These are phyloP conservation scores for Epichloe baconii DNA, from an alignment of 2,329 filamentous ascomycete genomes.

Conservation along the genomic window DNA sequence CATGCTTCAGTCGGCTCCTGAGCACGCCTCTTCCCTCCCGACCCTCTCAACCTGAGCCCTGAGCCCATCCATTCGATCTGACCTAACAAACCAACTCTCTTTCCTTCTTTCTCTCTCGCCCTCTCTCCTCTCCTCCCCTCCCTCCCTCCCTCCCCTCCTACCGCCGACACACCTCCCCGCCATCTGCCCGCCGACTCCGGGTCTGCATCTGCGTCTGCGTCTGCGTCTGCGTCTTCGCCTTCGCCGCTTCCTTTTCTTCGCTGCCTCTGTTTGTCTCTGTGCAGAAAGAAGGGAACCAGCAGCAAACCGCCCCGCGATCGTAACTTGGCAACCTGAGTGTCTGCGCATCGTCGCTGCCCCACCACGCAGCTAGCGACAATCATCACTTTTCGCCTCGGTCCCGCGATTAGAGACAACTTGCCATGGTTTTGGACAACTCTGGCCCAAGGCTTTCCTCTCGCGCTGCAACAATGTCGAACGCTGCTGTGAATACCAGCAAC, in stretches of 20 bases:
- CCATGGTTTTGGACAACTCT: slow-evolving; percentile 29
- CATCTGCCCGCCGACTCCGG: neutral
- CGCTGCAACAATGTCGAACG: slow-evolving; percentile 24
- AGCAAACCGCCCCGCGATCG: slow-evolving; percentile 10
- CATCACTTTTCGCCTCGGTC: neutral
- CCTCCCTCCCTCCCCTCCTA: neutral
- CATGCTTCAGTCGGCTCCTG: slow-evolving; percentile 16
- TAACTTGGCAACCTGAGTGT: neutral
- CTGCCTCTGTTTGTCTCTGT: neutral
- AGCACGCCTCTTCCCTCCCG: slow-evolving; percentile 12
- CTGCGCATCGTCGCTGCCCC: neutral
- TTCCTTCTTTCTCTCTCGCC: neutral
- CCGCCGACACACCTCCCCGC: neutral
- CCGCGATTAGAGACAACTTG: slow-evolving; percentile 6
- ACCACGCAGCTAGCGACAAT: slow-evolving; percentile 5
- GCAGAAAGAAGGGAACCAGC: neutral
- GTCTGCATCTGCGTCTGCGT: neutral
- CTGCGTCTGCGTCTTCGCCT: neutral
- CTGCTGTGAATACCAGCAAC: slow-evolving; percentile 13
- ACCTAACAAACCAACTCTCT: slow-evolving; percentile 4
- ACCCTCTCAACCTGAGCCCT: slow-evolving; percentile 6
- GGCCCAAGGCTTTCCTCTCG: slow-evolving; percentile 21
- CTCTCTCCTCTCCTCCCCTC: neutral
- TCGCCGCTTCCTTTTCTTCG: neutral
- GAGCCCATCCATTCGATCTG: slow-evolving; percentile 8